Evolutionary conservation across 345 rosid species (phyloP), one percentile per base, ranked within the genome.

Genomic region (Trapa bicornis): DNA sequence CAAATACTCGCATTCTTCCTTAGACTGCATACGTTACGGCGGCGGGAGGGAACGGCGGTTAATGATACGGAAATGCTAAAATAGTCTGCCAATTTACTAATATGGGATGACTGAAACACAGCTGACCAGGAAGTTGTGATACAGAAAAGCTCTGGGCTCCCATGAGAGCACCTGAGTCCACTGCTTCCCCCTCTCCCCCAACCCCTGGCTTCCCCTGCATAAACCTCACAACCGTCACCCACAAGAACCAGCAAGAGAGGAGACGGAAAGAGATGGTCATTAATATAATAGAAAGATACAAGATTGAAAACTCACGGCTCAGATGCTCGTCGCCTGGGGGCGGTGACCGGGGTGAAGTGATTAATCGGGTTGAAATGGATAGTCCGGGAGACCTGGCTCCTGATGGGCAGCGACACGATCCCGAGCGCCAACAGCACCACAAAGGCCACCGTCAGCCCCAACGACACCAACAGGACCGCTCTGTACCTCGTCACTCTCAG

Each of bases 1-100:
- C 64, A 81, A 68, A 70, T 78, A 67, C 57, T 78, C 79, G 36
- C 82, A 76, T 71, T 81, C 82, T 73, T 81, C 80, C 75, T 69
- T 81, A 60, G 85, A 74, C 80, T 78, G 84, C 33, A 64, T 35
- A 47, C 8, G 8, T 22, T 22, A 22, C 29, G 29, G 29, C 29
- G 29, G 29, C 29, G 29, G 29, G 29, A 22, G 29, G 29, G 29
- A 22, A 22, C 29, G 29, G 29, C 29, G 29, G 29, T 22, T 22
- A 22, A 22, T 22, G 29, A 22, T 22, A 22, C 29, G 29, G 29
- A 22, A 22, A 22, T 22, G 29, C 29, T 41, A 4, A 41, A 41
- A 41, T 41, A 41, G 7, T 41, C 43, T 3, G 43, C 43, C 43
- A 41, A 41, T 41, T 41, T 41, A 3, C 43, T 22, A 22, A 22